phyloP scores from a whole-genome alignment of 768 basidiomycete genomes.

The Tylopilus vinaceipallidus region DNA sequence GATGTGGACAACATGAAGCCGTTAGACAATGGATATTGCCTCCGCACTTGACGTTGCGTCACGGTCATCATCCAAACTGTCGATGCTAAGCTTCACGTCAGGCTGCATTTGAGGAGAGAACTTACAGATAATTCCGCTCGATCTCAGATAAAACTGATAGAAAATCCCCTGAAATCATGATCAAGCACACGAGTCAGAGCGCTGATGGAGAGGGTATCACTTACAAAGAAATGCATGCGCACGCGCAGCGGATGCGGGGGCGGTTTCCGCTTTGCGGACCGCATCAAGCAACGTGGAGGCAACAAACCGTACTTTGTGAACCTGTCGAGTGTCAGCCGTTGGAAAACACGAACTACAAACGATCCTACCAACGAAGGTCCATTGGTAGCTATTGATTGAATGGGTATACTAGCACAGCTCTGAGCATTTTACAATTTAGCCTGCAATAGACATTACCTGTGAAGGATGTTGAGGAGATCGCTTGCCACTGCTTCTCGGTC shows the following conservation, averaged over 20 bases:
- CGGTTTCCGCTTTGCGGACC: conserved; percentile 76
- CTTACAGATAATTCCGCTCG: conserved; percentile 83
- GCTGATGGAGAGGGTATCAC: conserved; percentile 23
- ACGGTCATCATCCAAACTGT: conserved; percentile 46
- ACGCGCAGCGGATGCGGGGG: conserved; percentile 75
- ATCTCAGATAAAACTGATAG: conserved; percentile 89
- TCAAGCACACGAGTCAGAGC: conserved; percentile 5
- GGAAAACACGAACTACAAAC: neutral
- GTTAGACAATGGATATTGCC: conserved; percentile 40
- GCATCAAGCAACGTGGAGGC: conserved; percentile 87
- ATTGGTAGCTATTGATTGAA: conserved; percentile 89
- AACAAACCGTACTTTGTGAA: conserved; percentile 91
- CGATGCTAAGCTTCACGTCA: conserved; percentile 30
- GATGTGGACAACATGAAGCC: neutral
- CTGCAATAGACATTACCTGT: conserved; percentile 47
- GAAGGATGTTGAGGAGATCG: conserved; percentile 82
- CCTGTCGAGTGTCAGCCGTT: conserved; percentile 39
- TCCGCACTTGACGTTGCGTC: conserved; percentile 48
- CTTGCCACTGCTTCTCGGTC: conserved; percentile 84
- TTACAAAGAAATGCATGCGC: conserved; percentile 86
- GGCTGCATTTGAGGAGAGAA: conserved; percentile 11
- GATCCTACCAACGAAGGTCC: conserved; percentile 68
- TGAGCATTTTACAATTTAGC: conserved; percentile 4
- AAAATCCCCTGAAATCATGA: conserved; percentile 71
- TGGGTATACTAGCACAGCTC: conserved; percentile 66